Percentiles rank a stretch among this genome's conserved stretches.
Conservation (phyloP, 1,139 yeast species). For the Arxiozyma slooffiae region DNA sequence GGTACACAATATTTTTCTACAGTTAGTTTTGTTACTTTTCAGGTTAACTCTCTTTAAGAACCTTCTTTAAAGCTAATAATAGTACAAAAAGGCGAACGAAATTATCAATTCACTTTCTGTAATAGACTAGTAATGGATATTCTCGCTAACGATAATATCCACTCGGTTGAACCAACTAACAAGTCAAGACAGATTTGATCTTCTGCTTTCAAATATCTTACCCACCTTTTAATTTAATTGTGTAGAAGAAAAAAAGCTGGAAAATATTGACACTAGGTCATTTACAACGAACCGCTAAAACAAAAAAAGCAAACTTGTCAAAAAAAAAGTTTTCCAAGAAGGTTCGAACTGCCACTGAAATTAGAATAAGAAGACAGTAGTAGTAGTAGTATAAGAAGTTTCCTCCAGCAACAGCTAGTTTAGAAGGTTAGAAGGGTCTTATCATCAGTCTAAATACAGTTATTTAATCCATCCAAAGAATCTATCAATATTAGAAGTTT, state of each 20-base stretch:
- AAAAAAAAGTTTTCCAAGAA: background rate
- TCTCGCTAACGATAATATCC: background rate
- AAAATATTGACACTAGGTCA: background rate
- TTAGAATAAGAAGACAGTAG: background rate
- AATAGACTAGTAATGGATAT: too few relatives aligned
- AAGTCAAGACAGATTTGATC: background rate
- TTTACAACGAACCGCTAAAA: background rate
- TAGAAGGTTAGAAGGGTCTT: background rate
- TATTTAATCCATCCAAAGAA: background rate
- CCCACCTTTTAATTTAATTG: too few relatives aligned
- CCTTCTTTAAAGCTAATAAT: background rate
- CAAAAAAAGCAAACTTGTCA: too few relatives aligned
- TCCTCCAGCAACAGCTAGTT: background rate
- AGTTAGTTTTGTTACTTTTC: background rate
- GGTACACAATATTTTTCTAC: too few relatives aligned
- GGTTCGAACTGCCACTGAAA: background rate
- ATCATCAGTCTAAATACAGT: too few relatives aligned
- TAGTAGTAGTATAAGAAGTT: too few relatives aligned
- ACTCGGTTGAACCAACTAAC: too few relatives aligned
- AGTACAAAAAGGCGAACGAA: background rate
- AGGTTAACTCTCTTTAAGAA: background rate
- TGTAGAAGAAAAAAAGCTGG: background rate
- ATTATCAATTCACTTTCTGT: background rate
- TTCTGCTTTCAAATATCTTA: background rate
- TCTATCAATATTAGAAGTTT: too few relatives aligned